Conservation (phyloP, 2,329 filamentous ascomycete genomes). For the Sporothrix phasma region DNA sequence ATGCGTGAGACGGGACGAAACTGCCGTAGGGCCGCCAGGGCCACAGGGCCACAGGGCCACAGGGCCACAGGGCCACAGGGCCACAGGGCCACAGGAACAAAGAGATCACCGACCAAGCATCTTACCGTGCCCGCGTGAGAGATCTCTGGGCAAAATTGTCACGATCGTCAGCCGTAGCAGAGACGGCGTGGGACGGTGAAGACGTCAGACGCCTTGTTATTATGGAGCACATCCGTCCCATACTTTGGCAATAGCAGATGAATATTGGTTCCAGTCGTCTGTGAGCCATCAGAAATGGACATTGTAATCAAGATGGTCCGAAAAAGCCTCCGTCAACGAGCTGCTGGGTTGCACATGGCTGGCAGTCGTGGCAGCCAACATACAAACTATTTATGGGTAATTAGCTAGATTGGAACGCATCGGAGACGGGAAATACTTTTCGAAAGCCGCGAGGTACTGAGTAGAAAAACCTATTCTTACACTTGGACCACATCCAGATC, state of each 20-base stretch:
- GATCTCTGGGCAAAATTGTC: not conserved
- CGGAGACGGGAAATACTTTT: not conserved
- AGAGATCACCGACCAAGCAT: not conserved
- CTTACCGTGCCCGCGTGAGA: not conserved
- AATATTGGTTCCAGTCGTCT: not conserved
- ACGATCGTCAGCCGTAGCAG: not conserved
- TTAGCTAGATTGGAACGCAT: too few relatives aligned
- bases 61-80: too few relatives aligned
- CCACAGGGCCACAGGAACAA: too few relatives aligned
- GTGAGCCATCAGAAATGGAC: not conserved
- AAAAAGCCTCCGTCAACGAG: not conserved
- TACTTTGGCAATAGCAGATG: not conserved
- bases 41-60: too few relatives aligned
- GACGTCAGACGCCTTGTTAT: not conserved
- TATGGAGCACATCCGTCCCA: not conserved
- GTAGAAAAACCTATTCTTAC: not conserved
- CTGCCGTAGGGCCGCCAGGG: not conserved
- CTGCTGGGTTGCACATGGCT: not conserved
- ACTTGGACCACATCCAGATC: not conserved
- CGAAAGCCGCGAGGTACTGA: not conserved
- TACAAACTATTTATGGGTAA: too few relatives aligned
- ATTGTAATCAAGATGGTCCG: not conserved
- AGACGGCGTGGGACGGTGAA: not conserved
- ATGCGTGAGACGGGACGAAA: not conserved
- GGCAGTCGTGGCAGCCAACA: not conserved